A percentile compares a stretch with the other conserved stretches of the same genome.
phyloP scores from a whole-genome alignment of 148 eudicot species.

The Rhododendron mucronatum region DNA sequence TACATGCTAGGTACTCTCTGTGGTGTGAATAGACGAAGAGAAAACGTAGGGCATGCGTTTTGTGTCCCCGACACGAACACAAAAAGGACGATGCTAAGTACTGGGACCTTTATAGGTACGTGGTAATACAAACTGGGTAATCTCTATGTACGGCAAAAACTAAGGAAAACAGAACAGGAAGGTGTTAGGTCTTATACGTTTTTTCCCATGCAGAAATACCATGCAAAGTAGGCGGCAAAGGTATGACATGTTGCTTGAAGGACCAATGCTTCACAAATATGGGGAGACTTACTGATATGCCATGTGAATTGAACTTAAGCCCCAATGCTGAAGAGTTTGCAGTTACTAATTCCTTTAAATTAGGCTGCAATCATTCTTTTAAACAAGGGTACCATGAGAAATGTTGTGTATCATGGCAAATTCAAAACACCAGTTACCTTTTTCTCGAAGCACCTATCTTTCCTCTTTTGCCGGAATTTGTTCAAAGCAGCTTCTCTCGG shows the following conservation, averaged over 20 bases:
- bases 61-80: neutral
- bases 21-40: neutral
- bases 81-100: neutral
- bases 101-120: neutral
- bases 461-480: slow-evolving; percentile 57
- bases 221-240: neutral
- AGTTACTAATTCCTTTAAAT: neutral
- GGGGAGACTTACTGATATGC: neutral
- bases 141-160: neutral
- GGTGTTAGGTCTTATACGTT: neutral
- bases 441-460: slow-evolving; percentile 69
- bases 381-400: neutral
- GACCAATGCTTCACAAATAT: neutral
- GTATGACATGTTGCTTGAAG: neutral
- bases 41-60: neutral
- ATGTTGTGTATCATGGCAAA: neutral
- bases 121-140: neutral
- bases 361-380: neutral
- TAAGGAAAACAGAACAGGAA: neutral
- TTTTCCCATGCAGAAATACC: neutral
- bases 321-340: neutral
- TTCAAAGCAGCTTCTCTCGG: slow-evolving; percentile 57
- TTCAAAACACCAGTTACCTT: slow-evolving; percentile 36
- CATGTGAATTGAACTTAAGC: neutral
- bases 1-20: neutral